Percentiles rank a stretch among this genome's conserved stretches.
Evolutionary conservation across 1,284 basidiomycete genomes (phyloP).

Genomic region (Moniliophthora roreri): DNA sequence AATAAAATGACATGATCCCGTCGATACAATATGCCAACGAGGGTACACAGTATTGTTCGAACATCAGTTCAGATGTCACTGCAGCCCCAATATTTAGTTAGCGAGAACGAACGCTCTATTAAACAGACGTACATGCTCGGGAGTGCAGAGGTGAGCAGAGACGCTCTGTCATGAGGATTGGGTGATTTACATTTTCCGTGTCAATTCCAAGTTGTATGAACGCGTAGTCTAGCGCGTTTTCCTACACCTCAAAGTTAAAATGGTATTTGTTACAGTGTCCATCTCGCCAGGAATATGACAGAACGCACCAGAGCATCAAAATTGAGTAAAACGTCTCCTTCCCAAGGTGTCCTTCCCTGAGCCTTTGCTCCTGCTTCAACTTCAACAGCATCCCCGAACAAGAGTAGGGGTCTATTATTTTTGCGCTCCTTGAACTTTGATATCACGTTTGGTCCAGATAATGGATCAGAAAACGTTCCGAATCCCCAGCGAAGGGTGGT

Average conservation of each 20-base stretch:
- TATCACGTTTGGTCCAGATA: constrained; percentile 67
- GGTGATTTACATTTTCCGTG: constrained; percentile 79
- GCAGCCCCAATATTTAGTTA: constrained; percentile 17
- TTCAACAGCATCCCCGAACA: constrained; percentile 86
- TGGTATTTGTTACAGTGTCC: constrained; percentile 6
- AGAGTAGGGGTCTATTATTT: constrained; percentile 72
- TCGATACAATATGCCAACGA: constrained; percentile 90
- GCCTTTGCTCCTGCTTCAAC: constrained; percentile 80
- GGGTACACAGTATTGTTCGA: constrained; percentile 91
- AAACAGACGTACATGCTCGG: constrained; percentile 63
- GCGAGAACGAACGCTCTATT: background rate
- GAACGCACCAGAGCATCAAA: constrained; percentile 85
- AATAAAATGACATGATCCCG: constrained; percentile 90
- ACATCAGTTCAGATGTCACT: constrained; percentile 96
- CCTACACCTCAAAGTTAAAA: constrained; percentile 57
- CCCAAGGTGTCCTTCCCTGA: constrained; percentile 82
- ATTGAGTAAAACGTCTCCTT: constrained; percentile 87
- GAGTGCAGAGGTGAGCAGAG: constrained; percentile 91
- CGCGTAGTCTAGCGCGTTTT: constrained; percentile 92
- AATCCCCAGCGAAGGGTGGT: constrained; percentile 91
- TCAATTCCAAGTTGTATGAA: constrained; percentile 88
- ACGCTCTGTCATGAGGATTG: constrained; percentile 93
- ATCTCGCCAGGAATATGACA: background rate
- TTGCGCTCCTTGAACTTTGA: constrained; percentile 89
- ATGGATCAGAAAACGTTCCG: constrained; percentile 51